phyloP scores from a whole-genome alignment of 75 land plant species.

The Larix kaempferi region DNA sequence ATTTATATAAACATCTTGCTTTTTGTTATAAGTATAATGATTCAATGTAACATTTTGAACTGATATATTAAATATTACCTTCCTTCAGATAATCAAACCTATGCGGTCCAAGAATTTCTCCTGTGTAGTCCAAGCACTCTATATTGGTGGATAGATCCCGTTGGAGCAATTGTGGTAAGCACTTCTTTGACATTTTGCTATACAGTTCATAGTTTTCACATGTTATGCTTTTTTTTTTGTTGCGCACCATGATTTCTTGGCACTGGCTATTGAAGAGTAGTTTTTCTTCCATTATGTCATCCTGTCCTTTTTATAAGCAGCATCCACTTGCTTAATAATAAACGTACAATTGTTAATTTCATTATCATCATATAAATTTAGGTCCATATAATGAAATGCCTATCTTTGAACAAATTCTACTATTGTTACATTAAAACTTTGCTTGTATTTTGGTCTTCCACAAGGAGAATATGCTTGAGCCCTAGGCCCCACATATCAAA shows the following conservation, averaged over 20 bases:
- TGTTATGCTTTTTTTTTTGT: background rate
- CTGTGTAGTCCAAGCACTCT: too few relatives aligned
- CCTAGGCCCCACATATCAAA: background rate
- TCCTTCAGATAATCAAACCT: slow-evolving; percentile 70
- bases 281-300: background rate
- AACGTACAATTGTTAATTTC: background rate
- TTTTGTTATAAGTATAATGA: slow-evolving; percentile 6
- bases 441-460: background rate
- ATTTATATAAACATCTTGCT: background rate
- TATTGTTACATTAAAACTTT: background rate
- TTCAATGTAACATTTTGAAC: slow-evolving; percentile 3
- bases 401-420: background rate
- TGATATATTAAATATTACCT: background rate
- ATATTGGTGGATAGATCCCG: too few relatives aligned
- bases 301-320: background rate
- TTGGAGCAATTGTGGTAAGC: too few relatives aligned
- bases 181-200: too few relatives aligned
- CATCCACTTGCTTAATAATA: background rate
- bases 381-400: background rate
- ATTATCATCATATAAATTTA: background rate
- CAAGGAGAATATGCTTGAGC: background rate
- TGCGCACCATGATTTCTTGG: background rate
- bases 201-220: too few relatives aligned
- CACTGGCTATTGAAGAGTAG: background rate
- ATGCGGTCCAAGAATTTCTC: slow-evolving; percentile 85